A percentile compares a stretch with the other conserved stretches of the same genome.
phyloP scores from a whole-genome alignment of 306 rosid species.

The Vigna hirtella region DNA sequence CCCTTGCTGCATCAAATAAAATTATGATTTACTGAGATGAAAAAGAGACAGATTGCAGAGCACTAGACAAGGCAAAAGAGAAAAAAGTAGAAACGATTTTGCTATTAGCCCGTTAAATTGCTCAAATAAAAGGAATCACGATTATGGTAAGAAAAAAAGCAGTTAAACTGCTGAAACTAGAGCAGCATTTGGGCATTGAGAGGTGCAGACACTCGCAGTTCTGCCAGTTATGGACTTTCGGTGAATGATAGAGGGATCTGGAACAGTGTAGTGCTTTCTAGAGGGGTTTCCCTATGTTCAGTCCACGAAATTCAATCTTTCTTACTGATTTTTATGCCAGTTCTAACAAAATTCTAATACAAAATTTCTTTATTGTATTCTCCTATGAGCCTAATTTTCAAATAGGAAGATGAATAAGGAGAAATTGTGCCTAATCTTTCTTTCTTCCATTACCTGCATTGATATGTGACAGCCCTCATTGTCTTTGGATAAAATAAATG shows the following conservation, averaged over 20 bases:
- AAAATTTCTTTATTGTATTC: not conserved
- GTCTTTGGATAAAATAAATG: slow-evolving; percentile 45
- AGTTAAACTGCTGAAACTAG: slow-evolving; percentile 15
- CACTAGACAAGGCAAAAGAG: slow-evolving; percentile 4
- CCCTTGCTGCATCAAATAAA: slow-evolving; percentile 57
- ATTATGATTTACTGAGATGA: slow-evolving; percentile 31
- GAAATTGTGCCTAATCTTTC: not conserved
- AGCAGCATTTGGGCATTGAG: not conserved
- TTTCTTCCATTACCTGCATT: slow-evolving; percentile 56
- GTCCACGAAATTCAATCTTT: not conserved
- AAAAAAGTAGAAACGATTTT: not conserved
- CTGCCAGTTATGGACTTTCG: not conserved
- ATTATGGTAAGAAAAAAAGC: not conserved
- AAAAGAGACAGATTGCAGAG: slow-evolving; percentile 1
- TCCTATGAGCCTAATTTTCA: slow-evolving; percentile 13
- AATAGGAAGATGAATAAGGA: slow-evolving; percentile 12
- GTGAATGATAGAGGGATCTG: not conserved
- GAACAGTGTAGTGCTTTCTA: not conserved
- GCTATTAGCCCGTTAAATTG: not conserved
- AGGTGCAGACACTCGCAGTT: not conserved
- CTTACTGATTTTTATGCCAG: not conserved
- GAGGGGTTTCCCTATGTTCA: not conserved
- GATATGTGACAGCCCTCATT: slow-evolving; percentile 46
- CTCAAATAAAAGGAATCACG: slow-evolving; percentile 20
- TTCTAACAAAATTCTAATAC: not conserved